Base-by-base conservation (phyloP, 2,329 filamentous ascomycete species). In the Endocalyx cinctus region DNA sequence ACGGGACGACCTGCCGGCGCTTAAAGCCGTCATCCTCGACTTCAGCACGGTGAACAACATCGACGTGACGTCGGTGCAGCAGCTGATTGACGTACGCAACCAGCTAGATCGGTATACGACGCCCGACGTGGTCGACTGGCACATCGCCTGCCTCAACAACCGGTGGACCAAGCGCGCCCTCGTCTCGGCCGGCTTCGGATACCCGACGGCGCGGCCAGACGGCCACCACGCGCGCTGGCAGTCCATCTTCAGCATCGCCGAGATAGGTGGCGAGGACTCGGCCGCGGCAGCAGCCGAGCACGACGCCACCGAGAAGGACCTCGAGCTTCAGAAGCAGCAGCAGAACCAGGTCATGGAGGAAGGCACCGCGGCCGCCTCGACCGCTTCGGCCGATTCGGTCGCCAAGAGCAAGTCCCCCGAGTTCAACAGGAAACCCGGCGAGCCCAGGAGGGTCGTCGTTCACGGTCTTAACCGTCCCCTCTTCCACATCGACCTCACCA, bases 21-120 rank as follows among this genome's bases (percentile, higher is more conserved):
- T 95, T 31, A 87, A 86, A 56, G 89, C 90, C n/a, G 69, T 97
- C 46, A 89, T 97, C 39, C 74, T 97, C 14, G 92, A 97, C 58
- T 94, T 97, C 61, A 88, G 83, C 50, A 84, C 86, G 0, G 89
- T 97, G 45, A 94, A 96, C 63, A 87, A 94, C 46, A 82, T 96
- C 38, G 92, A 97, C 52, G 79, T 94, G 38, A 96, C 92, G 1
- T 94, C 87, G 0, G 77, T 96, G 3, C 92, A 97, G 62, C 82
- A 87, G 48, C 70, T 97, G 25, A 94, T 97, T 51, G 92, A 97
- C 51, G 84, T 96, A 1, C 86, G 90, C 51, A 94, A 95, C 59
- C 89, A 96, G 56, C 79, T 97, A 17, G 90, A 96, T 58, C 73
- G 79, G 14, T 94, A 95, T 55, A 77, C 87, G 1, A 61, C 82